A percentile compares a stretch with the other conserved stretches of the same genome.
phyloP scores from a whole-genome alignment of 768 basidiomycete genomes.

The Guyanaporus albipodus region DNA sequence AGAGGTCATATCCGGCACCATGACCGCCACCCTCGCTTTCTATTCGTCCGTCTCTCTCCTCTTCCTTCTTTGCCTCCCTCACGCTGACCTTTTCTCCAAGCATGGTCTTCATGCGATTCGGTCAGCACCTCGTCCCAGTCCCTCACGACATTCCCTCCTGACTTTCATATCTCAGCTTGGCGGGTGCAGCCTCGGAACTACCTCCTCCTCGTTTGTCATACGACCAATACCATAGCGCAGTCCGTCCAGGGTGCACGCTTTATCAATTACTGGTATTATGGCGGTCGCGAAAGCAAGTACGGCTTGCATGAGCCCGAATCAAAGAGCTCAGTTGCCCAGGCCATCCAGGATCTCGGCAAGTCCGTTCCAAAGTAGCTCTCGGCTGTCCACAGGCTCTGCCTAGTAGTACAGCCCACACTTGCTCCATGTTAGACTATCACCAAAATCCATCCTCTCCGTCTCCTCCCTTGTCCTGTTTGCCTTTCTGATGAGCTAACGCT shows the following conservation, averaged over 20 bases:
- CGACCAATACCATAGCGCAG: conserved; percentile 88
- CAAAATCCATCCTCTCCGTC: conserved; percentile 76
- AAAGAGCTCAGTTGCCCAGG: conserved; percentile 46
- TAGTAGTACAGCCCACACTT: conserved; percentile 14
- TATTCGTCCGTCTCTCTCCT: conserved; percentile 76
- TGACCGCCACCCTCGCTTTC: conserved; percentile 84
- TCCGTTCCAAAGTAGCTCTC: conserved; percentile 23
- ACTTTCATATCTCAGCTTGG: conserved; percentile 69
- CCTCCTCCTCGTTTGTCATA: conserved; percentile 90
- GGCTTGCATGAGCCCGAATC: conserved; percentile 33
- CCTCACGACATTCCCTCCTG: conserved; percentile 2
- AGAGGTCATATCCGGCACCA: conserved; percentile 93
- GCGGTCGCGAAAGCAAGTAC: conserved; percentile 75
- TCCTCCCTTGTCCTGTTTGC: conserved; percentile 61
- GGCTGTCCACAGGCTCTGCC: conserved; percentile 1
- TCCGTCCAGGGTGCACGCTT: conserved; percentile 80
- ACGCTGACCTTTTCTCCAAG: conserved; percentile 28
- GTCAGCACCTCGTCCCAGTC: conserved; percentile 34
- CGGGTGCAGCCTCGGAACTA: conserved; percentile 94
- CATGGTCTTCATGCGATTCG: conserved; percentile 93
- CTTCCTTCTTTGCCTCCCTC: conserved; percentile 4
- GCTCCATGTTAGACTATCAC: conserved; percentile 38
- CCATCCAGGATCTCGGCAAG: conserved; percentile 40
- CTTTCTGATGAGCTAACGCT: conserved; percentile 71
- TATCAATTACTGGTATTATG: conserved; percentile 85